Conservation (phyloP, 495 filamentous ascomycete species). For the Recurvomyces mirabilis region DNA sequence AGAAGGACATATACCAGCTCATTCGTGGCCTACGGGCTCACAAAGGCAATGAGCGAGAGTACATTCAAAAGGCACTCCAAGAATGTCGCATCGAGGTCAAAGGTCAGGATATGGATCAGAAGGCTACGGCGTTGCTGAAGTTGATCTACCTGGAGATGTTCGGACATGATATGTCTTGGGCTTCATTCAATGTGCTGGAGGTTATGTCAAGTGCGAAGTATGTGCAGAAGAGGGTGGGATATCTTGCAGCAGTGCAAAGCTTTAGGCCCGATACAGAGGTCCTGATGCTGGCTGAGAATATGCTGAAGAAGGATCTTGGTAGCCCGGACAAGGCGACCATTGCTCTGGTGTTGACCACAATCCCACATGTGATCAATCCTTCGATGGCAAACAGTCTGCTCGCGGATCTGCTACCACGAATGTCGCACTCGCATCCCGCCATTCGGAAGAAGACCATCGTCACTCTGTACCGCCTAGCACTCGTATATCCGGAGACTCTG, state of each 20-base stretch:
- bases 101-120: conserved; percentile 90
- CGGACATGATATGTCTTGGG: conserved; percentile 99
- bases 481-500: conserved; percentile 90
- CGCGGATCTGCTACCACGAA: conserved; percentile 71
- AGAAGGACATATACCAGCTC: conserved; percentile 97
- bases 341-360: conserved; percentile 69
- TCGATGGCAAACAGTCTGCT: conserved; percentile 81
- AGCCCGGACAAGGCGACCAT: conserved; percentile 64
- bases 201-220: conserved; percentile 96
- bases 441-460: conserved; percentile 93
- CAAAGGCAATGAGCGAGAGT: conserved; percentile 85
- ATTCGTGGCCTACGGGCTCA: conserved; percentile 89
- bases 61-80: conserved; percentile 78
- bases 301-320: conserved; percentile 90
- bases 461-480: conserved; percentile 77
- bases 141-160: conserved; percentile 97
- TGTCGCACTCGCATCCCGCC: conserved; percentile 68
- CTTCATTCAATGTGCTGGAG: conserved; percentile 92
- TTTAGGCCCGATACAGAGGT: conserved; percentile 94
- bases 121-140: conserved; percentile 90
- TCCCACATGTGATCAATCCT: conserved; percentile 85
- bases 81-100: conserved; percentile 90
- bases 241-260: conserved; percentile 92
- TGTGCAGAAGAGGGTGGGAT: conserved; percentile 86
- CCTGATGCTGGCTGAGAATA: conserved; percentile 91